These are phyloP conservation scores for Gossypium longicalyx DNA, from an alignment of 345 rosid species.

Conservation along the genomic window DNA sequence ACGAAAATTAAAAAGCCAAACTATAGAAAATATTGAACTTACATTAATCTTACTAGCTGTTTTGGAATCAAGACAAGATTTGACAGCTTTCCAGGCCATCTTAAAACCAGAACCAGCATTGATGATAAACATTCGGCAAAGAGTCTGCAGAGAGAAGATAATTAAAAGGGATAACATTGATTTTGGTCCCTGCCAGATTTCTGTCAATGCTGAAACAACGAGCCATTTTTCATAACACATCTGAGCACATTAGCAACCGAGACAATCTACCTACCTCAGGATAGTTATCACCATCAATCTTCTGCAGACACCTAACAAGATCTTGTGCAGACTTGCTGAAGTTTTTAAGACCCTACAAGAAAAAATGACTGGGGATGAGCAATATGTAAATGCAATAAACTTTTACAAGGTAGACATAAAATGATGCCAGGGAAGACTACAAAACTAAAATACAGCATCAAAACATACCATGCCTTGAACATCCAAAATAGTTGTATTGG, in stretches of 20 bases:
- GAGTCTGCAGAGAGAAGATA: constrained; percentile 55
- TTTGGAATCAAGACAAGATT: constrained; percentile 82
- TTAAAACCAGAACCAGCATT: constrained; percentile 90
- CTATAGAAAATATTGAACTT: constrained; percentile 11
- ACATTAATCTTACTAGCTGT: constrained; percentile 94
- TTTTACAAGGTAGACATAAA: background rate
- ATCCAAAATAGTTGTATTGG: constrained; percentile 84
- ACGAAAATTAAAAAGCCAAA: background rate
- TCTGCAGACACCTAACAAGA: constrained; percentile 71
- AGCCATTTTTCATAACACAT: background rate
- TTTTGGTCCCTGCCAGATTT: constrained; percentile 39
- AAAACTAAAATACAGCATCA: background rate
- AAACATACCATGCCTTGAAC: constrained; percentile 86
- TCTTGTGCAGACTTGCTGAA: constrained; percentile 81
- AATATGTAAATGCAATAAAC: background rate
- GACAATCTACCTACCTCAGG: constrained; percentile 88
- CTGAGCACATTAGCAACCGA: constrained; percentile 5
- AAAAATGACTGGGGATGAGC: background rate
- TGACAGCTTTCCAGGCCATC: constrained; percentile 70
- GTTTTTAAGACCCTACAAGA: constrained; percentile 69
- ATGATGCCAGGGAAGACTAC: background rate
- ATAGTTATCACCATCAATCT: constrained; percentile 85
- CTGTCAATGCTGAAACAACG: background rate
- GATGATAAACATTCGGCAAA: constrained; percentile 74
- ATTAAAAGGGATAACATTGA: constrained; percentile 12